These are phyloP conservation scores for Rhizopogon sp. DNA, from an alignment of 768 basidiomycete genomes.

Conservation along the genomic window DNA sequence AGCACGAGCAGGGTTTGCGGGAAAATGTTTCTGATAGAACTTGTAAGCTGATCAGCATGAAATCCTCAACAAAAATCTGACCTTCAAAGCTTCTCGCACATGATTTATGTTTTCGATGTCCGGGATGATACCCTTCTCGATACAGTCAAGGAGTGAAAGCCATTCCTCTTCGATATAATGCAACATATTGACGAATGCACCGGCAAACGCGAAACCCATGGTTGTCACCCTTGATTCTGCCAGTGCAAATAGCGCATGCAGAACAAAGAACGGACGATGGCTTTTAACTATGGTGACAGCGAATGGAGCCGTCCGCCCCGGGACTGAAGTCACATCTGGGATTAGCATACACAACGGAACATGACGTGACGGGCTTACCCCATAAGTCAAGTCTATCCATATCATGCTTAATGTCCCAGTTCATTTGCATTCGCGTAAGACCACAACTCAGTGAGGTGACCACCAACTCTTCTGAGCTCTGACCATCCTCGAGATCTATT, in stretches of 20 bases:
- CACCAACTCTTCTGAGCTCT: not conserved
- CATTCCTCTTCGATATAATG: slow-evolving; percentile 12
- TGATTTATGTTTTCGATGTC: slow-evolving; percentile 8
- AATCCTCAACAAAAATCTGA: not conserved
- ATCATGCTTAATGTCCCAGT: not conserved
- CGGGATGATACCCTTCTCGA: slow-evolving; percentile 12
- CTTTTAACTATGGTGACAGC: slow-evolving; percentile 11
- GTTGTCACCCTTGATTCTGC: not conserved
- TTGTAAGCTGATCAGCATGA: not conserved
- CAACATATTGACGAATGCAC: slow-evolving; percentile 10
- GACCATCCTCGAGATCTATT: not conserved
- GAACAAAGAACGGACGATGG: slow-evolving; percentile 13
- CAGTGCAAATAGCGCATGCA: slow-evolving; percentile 19
- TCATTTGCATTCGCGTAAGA: not conserved
- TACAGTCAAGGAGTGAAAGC: slow-evolving; percentile 12
- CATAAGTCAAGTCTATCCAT: not conserved
- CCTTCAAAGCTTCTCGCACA: slow-evolving; percentile 11
- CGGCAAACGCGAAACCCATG: slow-evolving; percentile 3
- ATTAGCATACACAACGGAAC: not conserved
- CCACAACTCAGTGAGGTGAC: not conserved
- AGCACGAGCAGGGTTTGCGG: slow-evolving; percentile 12
- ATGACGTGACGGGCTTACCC: not conserved
- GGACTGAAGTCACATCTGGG: not conserved
- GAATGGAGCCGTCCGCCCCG: slow-evolving; percentile 9
- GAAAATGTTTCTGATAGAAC: not conserved